These are phyloP conservation scores for Actinomucor elegans DNA, from an alignment of 371 early-diverging fungal genomes.

Conservation along the genomic window DNA sequence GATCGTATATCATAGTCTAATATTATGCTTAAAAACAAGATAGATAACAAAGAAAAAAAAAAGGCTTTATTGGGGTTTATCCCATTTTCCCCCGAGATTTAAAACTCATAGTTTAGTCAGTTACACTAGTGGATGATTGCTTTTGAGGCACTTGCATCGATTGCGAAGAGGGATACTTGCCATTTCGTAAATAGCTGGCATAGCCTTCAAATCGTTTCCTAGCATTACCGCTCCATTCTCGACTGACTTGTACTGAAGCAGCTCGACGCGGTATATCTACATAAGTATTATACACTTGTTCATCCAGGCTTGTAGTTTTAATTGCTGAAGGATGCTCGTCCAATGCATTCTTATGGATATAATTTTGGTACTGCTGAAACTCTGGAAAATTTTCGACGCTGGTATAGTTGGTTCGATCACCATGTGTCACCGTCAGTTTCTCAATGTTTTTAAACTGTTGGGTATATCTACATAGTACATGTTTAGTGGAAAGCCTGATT, in stretches of 20 bases:
- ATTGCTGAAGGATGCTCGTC: constrained; percentile 34
- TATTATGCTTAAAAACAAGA: neutral
- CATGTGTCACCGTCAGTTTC: constrained; percentile 30
- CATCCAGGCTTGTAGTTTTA: constrained; percentile 38
- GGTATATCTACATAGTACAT: constrained; percentile 36
- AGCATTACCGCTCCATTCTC: constrained; percentile 38
- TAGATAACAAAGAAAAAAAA: neutral
- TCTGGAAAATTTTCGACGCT: constrained; percentile 40
- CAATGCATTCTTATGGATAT: constrained; percentile 39
- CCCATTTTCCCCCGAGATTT: neutral
- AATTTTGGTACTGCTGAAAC: constrained; percentile 48
- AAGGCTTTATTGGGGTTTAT: neutral
- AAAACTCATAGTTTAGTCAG: neutral
- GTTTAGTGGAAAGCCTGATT: no score
- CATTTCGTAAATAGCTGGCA: constrained; percentile 41
- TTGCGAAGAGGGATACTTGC: constrained; percentile 30
- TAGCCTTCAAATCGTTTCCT: constrained; percentile 52
- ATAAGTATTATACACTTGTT: constrained; percentile 48
- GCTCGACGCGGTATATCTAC: constrained; percentile 50
- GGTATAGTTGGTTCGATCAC: constrained; percentile 19
- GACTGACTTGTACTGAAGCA: constrained; percentile 39
- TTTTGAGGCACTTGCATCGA: neutral
- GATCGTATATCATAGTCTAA: constrained; percentile 3
- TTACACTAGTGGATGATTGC: neutral
- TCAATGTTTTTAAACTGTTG: constrained; percentile 50